Conservation (phyloP, 805 yeast genomes). For the Pichia ethanolica region DNA sequence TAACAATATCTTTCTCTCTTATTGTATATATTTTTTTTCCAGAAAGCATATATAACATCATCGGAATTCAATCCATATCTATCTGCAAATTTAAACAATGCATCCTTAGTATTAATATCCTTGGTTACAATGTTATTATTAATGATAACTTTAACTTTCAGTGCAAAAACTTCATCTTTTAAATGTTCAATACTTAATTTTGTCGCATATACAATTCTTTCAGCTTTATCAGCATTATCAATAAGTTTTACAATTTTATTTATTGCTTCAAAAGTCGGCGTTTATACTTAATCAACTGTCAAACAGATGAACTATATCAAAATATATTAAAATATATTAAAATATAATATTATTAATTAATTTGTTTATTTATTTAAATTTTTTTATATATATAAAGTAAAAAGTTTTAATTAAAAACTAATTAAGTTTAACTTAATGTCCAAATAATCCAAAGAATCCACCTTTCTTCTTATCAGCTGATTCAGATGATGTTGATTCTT, state of each 20-base stretch:
- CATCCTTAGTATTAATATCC: not conserved
- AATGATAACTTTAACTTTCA: constrained; percentile 3
- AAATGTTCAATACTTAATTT: not conserved
- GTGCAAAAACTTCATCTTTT: constrained; percentile 4
- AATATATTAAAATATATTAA: not conserved
- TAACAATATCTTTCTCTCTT: not conserved
- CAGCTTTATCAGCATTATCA: constrained; percentile 17
- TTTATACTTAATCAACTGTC: constrained; percentile 18
- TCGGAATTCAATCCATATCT: not conserved
- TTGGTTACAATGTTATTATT: not conserved
- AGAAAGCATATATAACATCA: not conserved
- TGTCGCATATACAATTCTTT: constrained; percentile 13
- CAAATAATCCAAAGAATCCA: constrained; percentile 71
- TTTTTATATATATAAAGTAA: not conserved
- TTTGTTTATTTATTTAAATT: too few relatives aligned
- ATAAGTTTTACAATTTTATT: constrained; percentile 25
- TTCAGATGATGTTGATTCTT: not conserved
- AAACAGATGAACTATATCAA: too few relatives aligned
- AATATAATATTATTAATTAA: too few relatives aligned
- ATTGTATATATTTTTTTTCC: too few relatives aligned
- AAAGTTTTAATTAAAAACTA: not conserved
- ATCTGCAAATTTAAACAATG: not conserved
- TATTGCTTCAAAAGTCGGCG: constrained; percentile 26
- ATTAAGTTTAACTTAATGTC: constrained; percentile 29
- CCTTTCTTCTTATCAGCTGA: constrained; percentile 30